A percentile compares a stretch with the other conserved stretches of the same genome.
phyloP scores from a whole-genome alignment of 768 basidiomycete genomes.

The Boletus subparvulus region DNA sequence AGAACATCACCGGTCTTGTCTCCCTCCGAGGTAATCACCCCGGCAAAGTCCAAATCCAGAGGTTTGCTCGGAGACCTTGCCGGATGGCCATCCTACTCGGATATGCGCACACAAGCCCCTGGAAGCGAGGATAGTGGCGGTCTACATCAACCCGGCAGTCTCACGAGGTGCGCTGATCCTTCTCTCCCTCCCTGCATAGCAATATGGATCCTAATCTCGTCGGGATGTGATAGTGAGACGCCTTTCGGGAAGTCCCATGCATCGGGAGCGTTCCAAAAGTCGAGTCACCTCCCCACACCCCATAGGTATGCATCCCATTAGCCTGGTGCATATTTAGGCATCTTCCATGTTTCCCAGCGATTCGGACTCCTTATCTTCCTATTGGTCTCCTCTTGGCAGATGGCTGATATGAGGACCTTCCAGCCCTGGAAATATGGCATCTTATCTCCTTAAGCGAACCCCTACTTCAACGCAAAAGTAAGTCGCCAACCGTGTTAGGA shows the following conservation, averaged over 20 bases:
- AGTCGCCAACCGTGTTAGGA: slow-evolving; percentile 3
- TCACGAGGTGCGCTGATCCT: slow-evolving; percentile 15
- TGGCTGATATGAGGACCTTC: slow-evolving; percentile 13
- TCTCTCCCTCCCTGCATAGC: neutral
- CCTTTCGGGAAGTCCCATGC: slow-evolving; percentile 3
- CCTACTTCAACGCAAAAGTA: slow-evolving; percentile 19
- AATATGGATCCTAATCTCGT: neutral
- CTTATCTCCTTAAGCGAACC: slow-evolving; percentile 28
- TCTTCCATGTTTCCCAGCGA: neutral
- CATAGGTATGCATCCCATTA: slow-evolving; percentile 24
- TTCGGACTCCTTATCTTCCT: neutral
- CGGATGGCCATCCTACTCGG: slow-evolving; percentile 17
- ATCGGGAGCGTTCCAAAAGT: slow-evolving; percentile 12
- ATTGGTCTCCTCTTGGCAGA: neutral
- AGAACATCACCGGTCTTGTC: neutral
- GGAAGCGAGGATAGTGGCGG: slow-evolving; percentile 9
- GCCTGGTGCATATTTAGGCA: neutral
- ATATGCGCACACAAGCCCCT: slow-evolving; percentile 14
- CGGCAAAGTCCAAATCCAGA: slow-evolving; percentile 9
- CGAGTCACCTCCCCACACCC: slow-evolving; percentile 31
- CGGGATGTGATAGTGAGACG: slow-evolving; percentile 3
- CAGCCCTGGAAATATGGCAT: slow-evolving; percentile 36
- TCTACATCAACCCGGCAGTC: slow-evolving; percentile 5
- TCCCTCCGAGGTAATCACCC: slow-evolving; percentile 10
- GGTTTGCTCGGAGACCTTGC: slow-evolving; percentile 13